These are phyloP conservation scores for Vararia minispora DNA, from an alignment of 768 basidiomycete genomes.

Conservation along the genomic window DNA sequence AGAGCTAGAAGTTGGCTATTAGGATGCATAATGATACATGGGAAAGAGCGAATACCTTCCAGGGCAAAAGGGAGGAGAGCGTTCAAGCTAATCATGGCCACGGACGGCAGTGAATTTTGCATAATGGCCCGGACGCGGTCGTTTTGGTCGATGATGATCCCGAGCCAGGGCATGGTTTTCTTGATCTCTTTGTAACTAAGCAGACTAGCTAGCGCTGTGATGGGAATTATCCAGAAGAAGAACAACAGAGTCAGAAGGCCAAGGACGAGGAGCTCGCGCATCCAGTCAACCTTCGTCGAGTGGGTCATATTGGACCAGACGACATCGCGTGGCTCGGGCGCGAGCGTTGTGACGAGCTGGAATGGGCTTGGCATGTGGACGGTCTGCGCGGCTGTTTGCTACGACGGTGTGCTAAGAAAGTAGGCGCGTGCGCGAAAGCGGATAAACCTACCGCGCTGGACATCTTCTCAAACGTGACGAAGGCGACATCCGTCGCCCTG, in stretches of 20 bases:
- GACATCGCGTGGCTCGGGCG: slow-evolving; percentile 93
- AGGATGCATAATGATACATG: neutral
- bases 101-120: slow-evolving; percentile 87
- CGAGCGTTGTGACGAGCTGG: slow-evolving; percentile 57
- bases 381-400: slow-evolving; percentile 86
- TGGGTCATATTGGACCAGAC: slow-evolving; percentile 87
- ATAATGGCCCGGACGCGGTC: slow-evolving; percentile 76
- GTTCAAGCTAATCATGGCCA: slow-evolving; percentile 86
- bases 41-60: slow-evolving; percentile 50
- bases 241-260: slow-evolving; percentile 60
- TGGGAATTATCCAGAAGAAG: slow-evolving; percentile 89
- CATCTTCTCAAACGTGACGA: slow-evolving; percentile 96
- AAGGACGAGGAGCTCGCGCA: slow-evolving; percentile 65
- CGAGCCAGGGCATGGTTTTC: slow-evolving; percentile 81
- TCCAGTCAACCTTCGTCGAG: slow-evolving; percentile 41
- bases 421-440: neutral
- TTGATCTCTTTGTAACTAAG: slow-evolving; percentile 93
- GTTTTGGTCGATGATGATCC: slow-evolving; percentile 71
- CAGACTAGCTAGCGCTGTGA: slow-evolving; percentile 74
- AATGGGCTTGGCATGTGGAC: slow-evolving; percentile 63
- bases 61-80: slow-evolving; percentile 80
- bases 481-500: slow-evolving; percentile 74
- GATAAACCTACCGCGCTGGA: slow-evolving; percentile 63
- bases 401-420: slow-evolving; percentile 2
- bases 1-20: slow-evolving; percentile 29